These are phyloP conservation scores for Colletotrichum sp. DNA, from an alignment of 2,329 filamentous ascomycete species.

Conservation along the genomic window DNA sequence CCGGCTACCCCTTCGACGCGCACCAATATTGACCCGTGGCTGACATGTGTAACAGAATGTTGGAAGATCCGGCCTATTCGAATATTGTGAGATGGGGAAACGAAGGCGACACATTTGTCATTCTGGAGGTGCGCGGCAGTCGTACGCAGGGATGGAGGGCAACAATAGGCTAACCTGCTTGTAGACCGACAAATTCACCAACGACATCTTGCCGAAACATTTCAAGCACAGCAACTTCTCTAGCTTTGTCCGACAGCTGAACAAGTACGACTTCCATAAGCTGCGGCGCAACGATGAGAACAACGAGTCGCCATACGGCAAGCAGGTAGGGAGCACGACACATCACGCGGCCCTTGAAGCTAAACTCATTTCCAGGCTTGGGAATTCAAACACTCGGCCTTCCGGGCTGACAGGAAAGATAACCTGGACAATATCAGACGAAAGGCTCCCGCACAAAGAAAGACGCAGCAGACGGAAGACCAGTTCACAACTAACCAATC, in stretches of 20 bases:
- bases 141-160: neutral
- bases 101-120: conserved; percentile 93
- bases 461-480: conserved; percentile 70
- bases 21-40: conserved; percentile 26
- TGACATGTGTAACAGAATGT: conserved; percentile 70
- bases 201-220: conserved; percentile 94
- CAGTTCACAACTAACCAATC: conserved; percentile 83
- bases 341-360: neutral
- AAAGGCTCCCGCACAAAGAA: conserved; percentile 91
- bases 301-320: conserved; percentile 80
- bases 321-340: conserved; percentile 62
- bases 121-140: conserved; percentile 76
- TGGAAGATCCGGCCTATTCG: conserved; percentile 92
- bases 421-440: conserved; percentile 94
- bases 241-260: conserved; percentile 92
- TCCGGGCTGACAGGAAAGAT: conserved; percentile 94
- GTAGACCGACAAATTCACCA: conserved; percentile 98
- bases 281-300: conserved; percentile 90
- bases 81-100: conserved; percentile 96
- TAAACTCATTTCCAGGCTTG: conserved; percentile 63
- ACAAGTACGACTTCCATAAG: conserved; percentile 99
- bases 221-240: conserved; percentile 99
- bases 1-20: conserved; percentile 40
- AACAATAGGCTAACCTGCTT: neutral
- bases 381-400: conserved; percentile 98